Evolutionary conservation across 176 grass and related monocot species (phyloP).

Genomic region (Oryza nivara): DNA sequence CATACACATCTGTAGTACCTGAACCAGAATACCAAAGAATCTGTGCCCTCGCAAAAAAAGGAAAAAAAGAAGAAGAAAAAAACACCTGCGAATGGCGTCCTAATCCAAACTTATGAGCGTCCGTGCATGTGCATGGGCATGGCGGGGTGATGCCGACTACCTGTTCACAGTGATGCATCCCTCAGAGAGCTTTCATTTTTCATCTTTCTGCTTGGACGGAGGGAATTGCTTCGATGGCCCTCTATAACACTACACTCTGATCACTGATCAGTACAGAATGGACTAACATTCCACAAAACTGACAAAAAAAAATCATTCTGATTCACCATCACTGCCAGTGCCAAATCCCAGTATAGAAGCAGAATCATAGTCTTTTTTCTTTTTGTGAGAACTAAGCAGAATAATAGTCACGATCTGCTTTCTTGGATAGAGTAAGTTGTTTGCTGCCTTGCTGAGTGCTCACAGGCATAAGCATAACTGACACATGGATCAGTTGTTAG

Average conservation of each 20-base stretch:
- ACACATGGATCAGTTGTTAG: not conserved
- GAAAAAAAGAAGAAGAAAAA: no score
- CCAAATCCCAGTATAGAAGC: not conserved
- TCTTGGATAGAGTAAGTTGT: not conserved
- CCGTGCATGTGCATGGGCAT: no score
- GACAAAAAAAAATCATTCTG: not conserved
- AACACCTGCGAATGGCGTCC: not conserved
- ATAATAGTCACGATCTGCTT: not conserved
- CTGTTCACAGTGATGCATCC: not conserved
- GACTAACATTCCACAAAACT: not conserved
- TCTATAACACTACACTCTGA: not conserved
- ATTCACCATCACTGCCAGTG: not conserved
- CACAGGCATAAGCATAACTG: not conserved
- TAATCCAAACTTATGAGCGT: not conserved
- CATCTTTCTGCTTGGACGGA: not conserved
- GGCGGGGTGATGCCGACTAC: not conserved
- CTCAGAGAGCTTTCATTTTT: not conserved
- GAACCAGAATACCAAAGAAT: not conserved
- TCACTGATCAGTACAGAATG: not conserved
- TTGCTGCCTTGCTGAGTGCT: not conserved
- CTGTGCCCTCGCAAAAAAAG: not conserved
- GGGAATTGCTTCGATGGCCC: not conserved
- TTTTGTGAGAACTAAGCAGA: not conserved
- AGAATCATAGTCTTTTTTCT: no score
- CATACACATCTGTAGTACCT: not conserved